A percentile compares a stretch with the other conserved stretches of the same genome.
These are phyloP conservation scores for Podaxis rugospora DNA, from an alignment of 768 basidiomycete species.

Conservation along the genomic window DNA sequence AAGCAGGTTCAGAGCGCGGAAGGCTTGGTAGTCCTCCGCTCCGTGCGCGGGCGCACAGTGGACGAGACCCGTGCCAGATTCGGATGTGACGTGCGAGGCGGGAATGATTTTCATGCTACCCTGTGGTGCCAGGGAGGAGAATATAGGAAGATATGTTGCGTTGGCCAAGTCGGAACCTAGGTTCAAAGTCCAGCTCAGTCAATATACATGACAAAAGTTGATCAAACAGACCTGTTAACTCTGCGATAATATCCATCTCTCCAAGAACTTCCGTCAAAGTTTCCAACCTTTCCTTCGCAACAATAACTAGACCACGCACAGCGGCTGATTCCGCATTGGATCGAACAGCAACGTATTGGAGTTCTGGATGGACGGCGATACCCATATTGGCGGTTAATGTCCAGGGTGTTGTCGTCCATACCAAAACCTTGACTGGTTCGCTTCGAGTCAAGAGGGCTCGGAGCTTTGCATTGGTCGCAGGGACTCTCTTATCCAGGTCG, in stretches of 20 bases:
- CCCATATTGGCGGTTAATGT: conserved; percentile 95
- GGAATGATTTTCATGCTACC: conserved; percentile 46
- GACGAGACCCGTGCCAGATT: conserved; percentile 93
- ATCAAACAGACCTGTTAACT: conserved; percentile 32
- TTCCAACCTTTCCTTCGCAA: conserved; percentile 49
- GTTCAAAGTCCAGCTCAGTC: background rate
- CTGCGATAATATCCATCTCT: conserved; percentile 28
- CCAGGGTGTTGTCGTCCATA: conserved; percentile 99
- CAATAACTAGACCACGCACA: conserved; percentile 29
- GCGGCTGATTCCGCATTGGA: conserved; percentile 8
- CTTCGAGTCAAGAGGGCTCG: conserved; percentile 26
- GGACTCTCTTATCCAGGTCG: conserved; percentile 39
- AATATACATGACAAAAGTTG: background rate
- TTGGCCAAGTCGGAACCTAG: conserved; percentile 55
- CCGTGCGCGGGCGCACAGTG: conserved; percentile 97
- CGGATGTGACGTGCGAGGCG: conserved; percentile 74
- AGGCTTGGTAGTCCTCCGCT: conserved; percentile 83
- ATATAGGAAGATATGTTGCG: conserved; percentile 57
- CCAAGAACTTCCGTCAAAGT: conserved; percentile 34
- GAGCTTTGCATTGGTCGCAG: conserved; percentile 20
- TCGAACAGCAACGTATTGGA: conserved; percentile 58
- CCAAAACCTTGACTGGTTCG: conserved; percentile 50
- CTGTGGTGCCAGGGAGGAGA: conserved; percentile 31
- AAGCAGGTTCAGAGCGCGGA: conserved; percentile 54
- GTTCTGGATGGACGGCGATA: conserved; percentile 77